Base-by-base conservation (phyloP, 371 early-diverging fungal genomes). In the Mortierella sp. region DNA sequence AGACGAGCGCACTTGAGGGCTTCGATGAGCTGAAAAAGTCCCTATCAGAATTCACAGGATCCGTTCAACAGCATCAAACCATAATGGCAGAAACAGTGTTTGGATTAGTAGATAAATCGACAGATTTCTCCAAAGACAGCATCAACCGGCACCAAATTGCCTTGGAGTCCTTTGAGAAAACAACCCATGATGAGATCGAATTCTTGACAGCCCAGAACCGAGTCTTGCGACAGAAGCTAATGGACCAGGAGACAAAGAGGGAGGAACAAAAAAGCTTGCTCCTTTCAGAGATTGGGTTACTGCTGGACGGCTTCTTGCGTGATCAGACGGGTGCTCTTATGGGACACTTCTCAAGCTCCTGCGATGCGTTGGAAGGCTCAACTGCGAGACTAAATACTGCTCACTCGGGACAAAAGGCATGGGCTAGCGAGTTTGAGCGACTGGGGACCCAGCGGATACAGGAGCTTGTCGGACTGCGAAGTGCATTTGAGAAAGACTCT, bases 231-330 rank as follows among this genome's bases (percentile, higher is more conserved):
- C 54, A 79, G 28, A 43, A 56, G 29, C 56, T 79, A 3, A 31
- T 54, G 56, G 64, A 64, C 12, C 79, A 79, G 56, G 66, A 73
- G 42, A 47, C 37, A 6, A 31, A 26, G 35, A 69, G 28, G 12
- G 58, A 66, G 4, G 58, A 65, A 23, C 69, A 69, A 29, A 79
- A 66, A 22, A 49, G 32, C 15, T 8, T 34, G 6, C 63, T 79
- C 2, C 49, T 79, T 19, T 19, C 63, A 28, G 63, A 73, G 19
- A 73, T 79, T 29, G 67, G 74, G 6, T 64, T 55, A 4, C 17
- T 73, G 34, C 47, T 79, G 49, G 70, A 72, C 26, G 43, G 26
- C 12, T 79, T 79, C 64, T 22, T 79, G 34, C 43, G 58, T 23
- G 54, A 63, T 3, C 79, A 79, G 51, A 61, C 79, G 7, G 31